Evolutionary conservation across 345 rosid genomes (phyloP), one percentile per base, ranked within the genome.

Genomic region (Citrus unshiu): DNA sequence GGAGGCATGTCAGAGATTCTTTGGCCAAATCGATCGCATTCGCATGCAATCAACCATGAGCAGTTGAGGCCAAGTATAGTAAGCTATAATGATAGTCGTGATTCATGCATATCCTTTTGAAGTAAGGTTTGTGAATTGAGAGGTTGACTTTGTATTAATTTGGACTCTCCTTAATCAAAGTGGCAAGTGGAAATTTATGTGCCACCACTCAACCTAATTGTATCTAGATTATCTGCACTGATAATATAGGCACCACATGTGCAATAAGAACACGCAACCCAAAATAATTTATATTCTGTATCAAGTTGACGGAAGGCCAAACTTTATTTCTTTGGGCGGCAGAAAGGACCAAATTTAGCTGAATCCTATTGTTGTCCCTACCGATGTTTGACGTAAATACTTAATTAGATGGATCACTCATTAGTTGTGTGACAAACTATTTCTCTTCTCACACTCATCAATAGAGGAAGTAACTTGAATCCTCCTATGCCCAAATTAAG

Each of bases 321-420:
- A 56, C 37, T 56, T 54, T 72, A 37, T 21, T 19, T 56, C n/a
- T 18, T 2, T 30, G 75, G 75, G 64, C 75, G 64, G 75, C 75
- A 32, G 64, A 56, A 72, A 72, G 24, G 25, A 32, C 63, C 40
- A 72, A 32, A 46, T 46, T 12, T 13, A 71, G 9, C 64, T 22
- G 61, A 72, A 39, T 72, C 75, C 32, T 22, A 72, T 54, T 54
- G 30, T n/a, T 21, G 64, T 14, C 63, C 75, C n/a, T 25, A 21
- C 10, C 5, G 30, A 34, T n/a, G 49, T 22, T 18, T 57, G 40
- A 34, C 69, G 19, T 30, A 22, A 65, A 54, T 54, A 46, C 22
- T 54, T 54, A 4, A 18, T 19, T 54, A 18, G 22, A 18, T 18
- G 58, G n/a, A 18, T 65, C 22, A 32, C 21, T 65, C 68, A 65